A percentile compares a stretch with the other conserved stretches of the same genome.
Conservation (phyloP, 2,329 filamentous ascomycete species). For the Hypoxylon sp. region DNA sequence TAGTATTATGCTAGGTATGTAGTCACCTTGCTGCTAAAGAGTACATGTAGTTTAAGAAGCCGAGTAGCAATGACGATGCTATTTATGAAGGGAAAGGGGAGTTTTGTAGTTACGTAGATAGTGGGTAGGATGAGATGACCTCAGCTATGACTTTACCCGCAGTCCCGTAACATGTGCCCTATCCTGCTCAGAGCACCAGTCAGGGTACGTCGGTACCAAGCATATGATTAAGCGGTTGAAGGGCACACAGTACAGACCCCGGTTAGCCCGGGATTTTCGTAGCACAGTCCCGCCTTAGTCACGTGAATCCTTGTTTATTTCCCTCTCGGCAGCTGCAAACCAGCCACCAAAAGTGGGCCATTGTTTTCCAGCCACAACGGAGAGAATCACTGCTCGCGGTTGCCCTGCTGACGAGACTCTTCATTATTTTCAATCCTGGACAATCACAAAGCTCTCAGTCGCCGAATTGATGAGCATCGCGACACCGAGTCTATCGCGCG, state of each 20-base stretch:
- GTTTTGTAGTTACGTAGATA: no score
- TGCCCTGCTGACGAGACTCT: slow-evolving; percentile 54
- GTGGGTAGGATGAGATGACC: no score
- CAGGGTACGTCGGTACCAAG: no score
- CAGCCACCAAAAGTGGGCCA: slow-evolving; percentile 31
- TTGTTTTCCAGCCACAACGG: neutral
- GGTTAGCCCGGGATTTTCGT: neutral
- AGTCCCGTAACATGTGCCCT: no score
- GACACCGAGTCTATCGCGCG: slow-evolving; percentile 27
- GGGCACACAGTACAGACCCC: neutral
- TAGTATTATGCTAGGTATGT: no score
- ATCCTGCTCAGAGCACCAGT: no score
- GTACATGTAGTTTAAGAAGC: no score
- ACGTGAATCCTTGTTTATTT: neutral
- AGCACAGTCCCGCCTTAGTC: neutral
- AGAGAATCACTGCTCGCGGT: slow-evolving; percentile 41
- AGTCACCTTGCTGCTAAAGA: no score
- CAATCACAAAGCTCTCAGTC: slow-evolving; percentile 27
- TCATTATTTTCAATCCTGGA: slow-evolving; percentile 49
- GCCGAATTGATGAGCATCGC: slow-evolving; percentile 41
- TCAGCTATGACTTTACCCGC: no score
- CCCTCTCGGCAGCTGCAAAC: slow-evolving; percentile 2
- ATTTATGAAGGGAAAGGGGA: no score
- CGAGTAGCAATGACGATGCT: no score
- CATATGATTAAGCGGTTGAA: no score